These are phyloP conservation scores for Monosporascus sp. DNA, from an alignment of 2,329 filamentous ascomycete genomes.

Conservation along the genomic window DNA sequence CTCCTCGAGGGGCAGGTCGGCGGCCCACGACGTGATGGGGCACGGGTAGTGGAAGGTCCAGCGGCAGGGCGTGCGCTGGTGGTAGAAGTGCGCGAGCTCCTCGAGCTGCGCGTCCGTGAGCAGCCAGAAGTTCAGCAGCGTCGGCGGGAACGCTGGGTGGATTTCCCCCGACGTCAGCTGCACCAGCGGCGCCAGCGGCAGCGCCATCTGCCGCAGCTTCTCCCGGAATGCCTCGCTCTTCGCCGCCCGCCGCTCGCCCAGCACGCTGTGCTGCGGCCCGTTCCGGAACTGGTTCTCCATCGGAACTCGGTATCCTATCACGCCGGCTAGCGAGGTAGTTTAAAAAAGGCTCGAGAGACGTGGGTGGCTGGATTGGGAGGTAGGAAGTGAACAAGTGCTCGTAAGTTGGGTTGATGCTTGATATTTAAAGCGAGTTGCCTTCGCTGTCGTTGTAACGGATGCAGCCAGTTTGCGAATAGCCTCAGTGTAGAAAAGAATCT, in stretches of 20 bases:
- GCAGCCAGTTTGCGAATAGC: background rate
- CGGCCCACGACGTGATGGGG: constrained; percentile 55
- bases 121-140: constrained; percentile 67
- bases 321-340: background rate
- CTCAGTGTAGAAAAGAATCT: constrained; percentile 1
- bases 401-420: background rate
- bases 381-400: background rate
- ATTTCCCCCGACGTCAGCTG: constrained; percentile 56
- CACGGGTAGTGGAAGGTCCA: constrained; percentile 60
- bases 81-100: constrained; percentile 65
- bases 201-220: constrained; percentile 62
- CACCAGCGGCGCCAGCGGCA: constrained; percentile 62
- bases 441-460: background rate
- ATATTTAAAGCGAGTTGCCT: background rate
- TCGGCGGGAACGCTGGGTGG: constrained; percentile 60
- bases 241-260: constrained; percentile 33
- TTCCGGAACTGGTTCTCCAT: constrained; percentile 21
- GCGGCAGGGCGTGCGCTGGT: constrained; percentile 56
- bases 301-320: background rate
- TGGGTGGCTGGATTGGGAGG: background rate
- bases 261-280: constrained; percentile 9
- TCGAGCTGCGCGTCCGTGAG: constrained; percentile 68
- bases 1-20: constrained; percentile 51
- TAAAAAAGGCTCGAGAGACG: background rate
- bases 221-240: constrained; percentile 47